Conservation (phyloP, 495 filamentous ascomycete species). For the Hyaloscypha finlandica region DNA sequence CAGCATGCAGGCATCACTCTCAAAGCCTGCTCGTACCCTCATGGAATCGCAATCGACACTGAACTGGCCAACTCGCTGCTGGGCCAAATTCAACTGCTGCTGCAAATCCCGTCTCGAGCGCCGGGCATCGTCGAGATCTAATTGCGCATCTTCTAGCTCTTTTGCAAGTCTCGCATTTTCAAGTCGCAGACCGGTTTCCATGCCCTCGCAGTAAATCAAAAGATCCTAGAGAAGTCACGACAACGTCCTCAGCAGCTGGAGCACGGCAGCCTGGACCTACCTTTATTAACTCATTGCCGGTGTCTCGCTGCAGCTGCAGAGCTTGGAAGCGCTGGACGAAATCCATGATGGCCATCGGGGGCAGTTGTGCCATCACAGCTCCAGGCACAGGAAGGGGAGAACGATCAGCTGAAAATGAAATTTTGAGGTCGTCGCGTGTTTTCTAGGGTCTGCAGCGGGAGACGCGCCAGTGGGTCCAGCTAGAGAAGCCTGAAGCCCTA, state of each 20-base stretch:
- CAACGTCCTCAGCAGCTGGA: neutral
- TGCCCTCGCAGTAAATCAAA: slow-evolving; percentile 36
- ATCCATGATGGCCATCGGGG: slow-evolving; percentile 36
- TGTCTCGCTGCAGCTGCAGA: slow-evolving; percentile 39
- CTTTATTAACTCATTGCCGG: slow-evolving; percentile 38
- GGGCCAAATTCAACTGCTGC: slow-evolving; percentile 39
- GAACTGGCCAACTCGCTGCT: slow-evolving; percentile 31
- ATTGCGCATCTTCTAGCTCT: slow-evolving; percentile 39
- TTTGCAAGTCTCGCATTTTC: slow-evolving; percentile 41
- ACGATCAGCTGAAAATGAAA: neutral
- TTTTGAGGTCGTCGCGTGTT: slow-evolving; percentile 3
- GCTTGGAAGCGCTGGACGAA: slow-evolving; percentile 46
- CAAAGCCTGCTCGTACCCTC: slow-evolving; percentile 37
- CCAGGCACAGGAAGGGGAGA: neutral
- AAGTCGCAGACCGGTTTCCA: slow-evolving; percentile 37
- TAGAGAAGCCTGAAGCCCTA: neutral
- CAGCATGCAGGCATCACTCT: slow-evolving; percentile 5
- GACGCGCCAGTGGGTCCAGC: slow-evolving; percentile 8
- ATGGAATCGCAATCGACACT: slow-evolving; percentile 38
- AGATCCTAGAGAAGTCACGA: slow-evolving; percentile 42
- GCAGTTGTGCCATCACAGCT: slow-evolving; percentile 20
- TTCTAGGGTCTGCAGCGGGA: neutral
- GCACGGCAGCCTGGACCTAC: slow-evolving; percentile 27
- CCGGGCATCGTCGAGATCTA: slow-evolving; percentile 45
- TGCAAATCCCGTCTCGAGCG: slow-evolving; percentile 46